Conservation (phyloP, 345 rosid species). For the Moricandia moricandioides region DNA sequence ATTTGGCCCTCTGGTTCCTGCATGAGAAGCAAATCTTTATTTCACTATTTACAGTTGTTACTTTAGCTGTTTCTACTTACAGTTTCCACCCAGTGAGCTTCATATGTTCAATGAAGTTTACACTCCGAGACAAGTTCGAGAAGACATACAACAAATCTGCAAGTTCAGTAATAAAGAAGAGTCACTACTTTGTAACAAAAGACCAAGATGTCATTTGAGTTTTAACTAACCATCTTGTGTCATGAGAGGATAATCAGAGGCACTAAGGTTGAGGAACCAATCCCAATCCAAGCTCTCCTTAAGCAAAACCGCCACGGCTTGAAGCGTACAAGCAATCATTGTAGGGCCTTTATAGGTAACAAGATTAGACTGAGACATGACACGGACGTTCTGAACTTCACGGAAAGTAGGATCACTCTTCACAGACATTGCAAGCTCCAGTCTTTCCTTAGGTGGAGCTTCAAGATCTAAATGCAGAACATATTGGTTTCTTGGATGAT, state of each 20-base stretch:
- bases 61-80: constrained; percentile 40
- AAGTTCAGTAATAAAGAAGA: background rate
- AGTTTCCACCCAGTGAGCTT: constrained; percentile 90
- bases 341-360: constrained; percentile 92
- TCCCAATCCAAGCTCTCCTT: constrained; percentile 85
- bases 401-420: constrained; percentile 48
- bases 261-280: constrained; percentile 91
- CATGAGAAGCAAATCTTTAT: constrained; percentile 18
- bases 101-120: constrained; percentile 83
- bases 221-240: constrained; percentile 78
- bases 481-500: constrained; percentile 90
- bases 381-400: constrained; percentile 66
- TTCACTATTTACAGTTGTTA: background rate
- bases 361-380: constrained; percentile 63
- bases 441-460: constrained; percentile 68
- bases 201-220: background rate
- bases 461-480: constrained; percentile 77
- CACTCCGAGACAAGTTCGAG: constrained; percentile 53
- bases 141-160: constrained; percentile 71
- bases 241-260: constrained; percentile 85
- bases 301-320: constrained; percentile 75
- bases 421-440: constrained; percentile 63
- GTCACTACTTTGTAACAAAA: background rate
- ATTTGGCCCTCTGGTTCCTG: constrained; percentile 83
- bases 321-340: constrained; percentile 89